Evolutionary conservation across 345 rosid genomes (phyloP).

Genomic region (Excoecaria agallocha): DNA sequence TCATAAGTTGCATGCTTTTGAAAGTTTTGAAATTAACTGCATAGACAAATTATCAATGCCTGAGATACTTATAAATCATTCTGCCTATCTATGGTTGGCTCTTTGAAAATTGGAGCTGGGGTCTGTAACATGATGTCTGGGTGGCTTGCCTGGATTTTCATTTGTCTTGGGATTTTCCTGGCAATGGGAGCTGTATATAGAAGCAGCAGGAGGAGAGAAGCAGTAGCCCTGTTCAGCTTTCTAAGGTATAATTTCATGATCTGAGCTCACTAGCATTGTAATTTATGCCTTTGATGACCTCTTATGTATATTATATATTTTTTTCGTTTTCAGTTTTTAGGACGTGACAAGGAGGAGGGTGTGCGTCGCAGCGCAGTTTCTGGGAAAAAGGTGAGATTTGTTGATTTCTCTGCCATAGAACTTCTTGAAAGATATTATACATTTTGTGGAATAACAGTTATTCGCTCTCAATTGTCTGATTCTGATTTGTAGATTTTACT

Average conservation of each 20-base stretch:
- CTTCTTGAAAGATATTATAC: background rate
- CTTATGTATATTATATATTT: too few relatives aligned
- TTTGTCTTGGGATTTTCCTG: slow-evolving; percentile 54
- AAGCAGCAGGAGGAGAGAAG: slow-evolving; percentile 66
- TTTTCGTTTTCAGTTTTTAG: slow-evolving; percentile 53
- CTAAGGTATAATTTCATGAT: slow-evolving; percentile 53
- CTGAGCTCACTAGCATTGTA: background rate
- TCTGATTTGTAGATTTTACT: slow-evolving; percentile 58
- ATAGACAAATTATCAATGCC: slow-evolving; percentile 13
- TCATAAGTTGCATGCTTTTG: background rate
- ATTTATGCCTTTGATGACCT: background rate
- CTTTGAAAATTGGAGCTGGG: slow-evolving; percentile 98
- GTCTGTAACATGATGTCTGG: slow-evolving; percentile 65
- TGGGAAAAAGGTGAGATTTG: slow-evolving; percentile 71
- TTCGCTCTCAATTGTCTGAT: slow-evolving; percentile 4
- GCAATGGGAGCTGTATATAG: slow-evolving; percentile 79
- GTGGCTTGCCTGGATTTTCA: slow-evolving; percentile 60
- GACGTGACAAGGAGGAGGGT: slow-evolving; percentile 71
- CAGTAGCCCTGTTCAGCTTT: slow-evolving; percentile 86
- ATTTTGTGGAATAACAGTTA: background rate
- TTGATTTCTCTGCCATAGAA: background rate
- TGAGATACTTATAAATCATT: slow-evolving; percentile 64
- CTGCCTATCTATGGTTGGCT: slow-evolving; percentile 76
- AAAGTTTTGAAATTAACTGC: slow-evolving; percentile 7
- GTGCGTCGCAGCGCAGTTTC: slow-evolving; percentile 95